Evolutionary conservation across 2,329 filamentous ascomycete genomes (phyloP).

Genomic region (Claviceps digitariae): DNA sequence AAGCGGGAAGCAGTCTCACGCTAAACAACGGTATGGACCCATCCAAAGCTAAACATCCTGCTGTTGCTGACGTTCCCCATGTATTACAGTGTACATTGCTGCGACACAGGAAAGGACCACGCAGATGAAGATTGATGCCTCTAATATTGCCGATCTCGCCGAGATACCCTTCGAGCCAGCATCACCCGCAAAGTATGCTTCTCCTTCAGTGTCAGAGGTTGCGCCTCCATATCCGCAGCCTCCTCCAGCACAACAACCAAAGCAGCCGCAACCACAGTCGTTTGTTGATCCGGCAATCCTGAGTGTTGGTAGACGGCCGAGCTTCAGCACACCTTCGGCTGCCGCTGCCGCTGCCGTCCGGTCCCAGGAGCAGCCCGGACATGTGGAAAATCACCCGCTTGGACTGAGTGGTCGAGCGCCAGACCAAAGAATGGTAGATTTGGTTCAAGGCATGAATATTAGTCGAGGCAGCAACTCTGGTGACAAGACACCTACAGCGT

Average conservation of each 20-base stretch:
- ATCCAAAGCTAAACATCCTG: not conserved
- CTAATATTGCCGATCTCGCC: slow-evolving; percentile 31
- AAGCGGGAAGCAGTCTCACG: slow-evolving; percentile 51
- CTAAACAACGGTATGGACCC: slow-evolving; percentile 50
- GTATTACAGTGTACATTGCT: slow-evolving; percentile 24
- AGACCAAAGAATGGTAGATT: slow-evolving; percentile 13
- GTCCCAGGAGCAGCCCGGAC: slow-evolving; percentile 4
- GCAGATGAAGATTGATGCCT: slow-evolving; percentile 31
- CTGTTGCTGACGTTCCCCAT: not conserved
- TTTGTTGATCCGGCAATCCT: slow-evolving; percentile 79
- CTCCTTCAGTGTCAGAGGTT: slow-evolving; percentile 14
- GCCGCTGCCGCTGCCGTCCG: slow-evolving; percentile 6
- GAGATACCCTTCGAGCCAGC: slow-evolving; percentile 22
- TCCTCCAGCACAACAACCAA: slow-evolving; percentile 12
- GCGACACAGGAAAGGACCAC: slow-evolving; percentile 28
- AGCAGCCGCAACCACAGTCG: slow-evolving; percentile 20
- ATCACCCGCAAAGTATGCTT: slow-evolving; percentile 15
- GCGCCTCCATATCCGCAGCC: slow-evolving; percentile 6
- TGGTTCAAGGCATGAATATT: slow-evolving; percentile 15
- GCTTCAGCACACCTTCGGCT: slow-evolving; percentile 13
- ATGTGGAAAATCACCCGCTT: not conserved
- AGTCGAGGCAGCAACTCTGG: slow-evolving; percentile 9
- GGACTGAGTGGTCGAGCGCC: slow-evolving; percentile 6
- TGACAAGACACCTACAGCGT: slow-evolving; percentile 9
- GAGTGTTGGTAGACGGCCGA: slow-evolving; percentile 42